Evolutionary conservation across 352 stramenopile species (phyloP).

Genomic region (Globisporangium nagaii): DNA sequence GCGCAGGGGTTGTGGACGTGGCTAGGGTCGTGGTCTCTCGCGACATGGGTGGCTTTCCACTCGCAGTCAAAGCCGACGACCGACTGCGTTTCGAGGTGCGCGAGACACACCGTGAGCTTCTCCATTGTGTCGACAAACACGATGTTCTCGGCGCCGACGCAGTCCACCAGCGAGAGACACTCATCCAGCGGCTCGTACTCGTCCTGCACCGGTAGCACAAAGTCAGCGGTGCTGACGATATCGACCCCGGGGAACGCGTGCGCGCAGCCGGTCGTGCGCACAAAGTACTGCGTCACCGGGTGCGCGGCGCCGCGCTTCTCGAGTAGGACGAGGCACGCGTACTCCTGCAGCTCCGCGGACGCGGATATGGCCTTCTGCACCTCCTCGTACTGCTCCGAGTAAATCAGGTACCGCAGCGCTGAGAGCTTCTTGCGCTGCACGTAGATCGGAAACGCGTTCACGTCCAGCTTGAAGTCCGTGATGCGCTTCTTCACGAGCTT

Average conservation of each 20-base stretch:
- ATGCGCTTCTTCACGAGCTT: constrained; percentile 75
- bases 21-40: not conserved
- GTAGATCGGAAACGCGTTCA: constrained; percentile 53
- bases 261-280: constrained; percentile 33
- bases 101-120: constrained; percentile 26
- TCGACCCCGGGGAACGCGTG: constrained; percentile 45
- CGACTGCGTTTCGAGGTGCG: constrained; percentile 31
- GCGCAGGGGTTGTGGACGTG: constrained; percentile 32
- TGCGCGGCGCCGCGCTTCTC: constrained; percentile 31
- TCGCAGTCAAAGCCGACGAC: constrained; percentile 76
- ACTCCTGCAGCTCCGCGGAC: constrained; percentile 24
- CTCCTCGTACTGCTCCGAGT: constrained; percentile 59
- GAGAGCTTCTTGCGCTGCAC: constrained; percentile 39
- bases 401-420: constrained; percentile 53
- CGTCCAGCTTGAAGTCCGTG: constrained; percentile 44
- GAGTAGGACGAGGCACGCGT: constrained; percentile 57
- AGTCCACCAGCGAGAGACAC: constrained; percentile 43
- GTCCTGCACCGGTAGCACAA: constrained; percentile 25
- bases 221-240: constrained; percentile 12
- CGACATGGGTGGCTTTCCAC: constrained; percentile 55
- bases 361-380: constrained; percentile 30
- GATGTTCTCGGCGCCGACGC: constrained; percentile 36
- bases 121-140: constrained; percentile 53
- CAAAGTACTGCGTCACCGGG: constrained; percentile 43
- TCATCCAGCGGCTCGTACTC: constrained; percentile 33